Conservation (phyloP, 495 filamentous ascomycete genomes). For the Penicillium verhagenii region DNA sequence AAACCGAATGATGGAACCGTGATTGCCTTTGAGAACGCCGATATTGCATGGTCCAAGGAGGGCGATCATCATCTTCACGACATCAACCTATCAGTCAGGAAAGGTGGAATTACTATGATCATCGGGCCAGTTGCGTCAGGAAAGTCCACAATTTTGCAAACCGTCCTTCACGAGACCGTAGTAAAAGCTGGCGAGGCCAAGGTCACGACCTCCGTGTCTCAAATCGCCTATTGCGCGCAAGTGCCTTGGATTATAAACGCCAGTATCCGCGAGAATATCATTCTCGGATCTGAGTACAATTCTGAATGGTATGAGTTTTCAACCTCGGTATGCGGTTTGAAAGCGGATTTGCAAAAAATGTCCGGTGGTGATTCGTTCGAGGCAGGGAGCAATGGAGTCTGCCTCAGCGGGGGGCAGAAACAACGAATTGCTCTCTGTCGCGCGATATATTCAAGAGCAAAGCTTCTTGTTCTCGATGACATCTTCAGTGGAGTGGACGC, state of each 20-base stretch:
- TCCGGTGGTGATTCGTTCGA: conserved; percentile 67
- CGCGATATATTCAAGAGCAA: conserved; percentile 21
- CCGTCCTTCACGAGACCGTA: conserved; percentile 12
- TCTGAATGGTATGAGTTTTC: conserved; percentile 32
- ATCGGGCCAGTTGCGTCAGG: conserved; percentile 41
- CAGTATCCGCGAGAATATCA: conserved; percentile 41
- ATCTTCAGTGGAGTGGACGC: conserved; percentile 26
- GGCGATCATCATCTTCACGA: background rate
- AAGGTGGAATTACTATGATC: conserved; percentile 24
- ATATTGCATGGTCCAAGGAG: conserved; percentile 6
- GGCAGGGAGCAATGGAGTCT: conserved; percentile 79
- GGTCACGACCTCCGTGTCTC: background rate
- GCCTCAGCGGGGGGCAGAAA: conserved; percentile 81
- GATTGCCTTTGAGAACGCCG: conserved; percentile 7
- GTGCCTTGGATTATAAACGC: conserved; percentile 40
- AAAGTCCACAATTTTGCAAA: conserved; percentile 39
- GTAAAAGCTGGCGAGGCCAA: background rate
- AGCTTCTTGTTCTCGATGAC: conserved; percentile 35
- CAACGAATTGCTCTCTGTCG: conserved; percentile 41
- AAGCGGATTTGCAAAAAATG: conserved; percentile 20
- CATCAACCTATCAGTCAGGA: conserved; percentile 5
- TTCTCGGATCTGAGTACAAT: conserved; percentile 8
- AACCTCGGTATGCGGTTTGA: conserved; percentile 29
- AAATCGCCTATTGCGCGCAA: conserved; percentile 41
- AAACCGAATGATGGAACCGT: background rate